Evolutionary conservation across 2,329 filamentous ascomycete genomes (phyloP).

Genomic region (Epichloe elymi): DNA sequence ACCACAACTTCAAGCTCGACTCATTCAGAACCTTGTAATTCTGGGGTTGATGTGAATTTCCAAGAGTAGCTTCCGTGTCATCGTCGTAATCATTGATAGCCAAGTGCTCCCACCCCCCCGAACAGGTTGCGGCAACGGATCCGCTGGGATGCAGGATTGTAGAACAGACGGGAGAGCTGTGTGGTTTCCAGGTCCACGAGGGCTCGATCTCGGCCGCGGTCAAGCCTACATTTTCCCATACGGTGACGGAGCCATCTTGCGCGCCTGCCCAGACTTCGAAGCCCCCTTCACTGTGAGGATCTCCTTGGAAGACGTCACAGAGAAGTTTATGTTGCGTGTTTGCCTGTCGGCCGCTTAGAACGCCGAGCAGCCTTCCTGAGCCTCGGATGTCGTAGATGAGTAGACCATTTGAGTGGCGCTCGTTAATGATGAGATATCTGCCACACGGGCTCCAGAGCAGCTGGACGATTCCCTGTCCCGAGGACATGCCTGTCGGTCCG

Average conservation of each 20-base stretch:
- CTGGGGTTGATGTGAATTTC: background rate
- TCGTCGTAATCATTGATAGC: background rate
- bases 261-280: constrained; percentile 53
- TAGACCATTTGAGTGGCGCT: constrained; percentile 41
- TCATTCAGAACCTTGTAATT: constrained; percentile 3
- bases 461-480: constrained; percentile 51
- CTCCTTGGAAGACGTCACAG: constrained; percentile 39
- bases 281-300: constrained; percentile 19
- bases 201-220: constrained; percentile 29
- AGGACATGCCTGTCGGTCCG: constrained; percentile 25
- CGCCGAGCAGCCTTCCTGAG: constrained; percentile 41
- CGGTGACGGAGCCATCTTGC: constrained; percentile 37
- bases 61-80: background rate
- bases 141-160: constrained; percentile 39
- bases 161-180: constrained; percentile 34
- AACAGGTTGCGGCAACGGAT: constrained; percentile 42
- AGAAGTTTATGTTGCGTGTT: constrained; percentile 41
- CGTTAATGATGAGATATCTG: constrained; percentile 48
- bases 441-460: constrained; percentile 50
- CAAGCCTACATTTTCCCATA: constrained; percentile 45
- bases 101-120: constrained; percentile 37
- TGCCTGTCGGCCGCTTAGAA: constrained; percentile 35
- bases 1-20: constrained; percentile 8
- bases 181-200: constrained; percentile 37
- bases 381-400: constrained; percentile 52